phyloP scores from a whole-genome alignment of 1,139 yeast genomes.

The Candida frijolesensis region DNA sequence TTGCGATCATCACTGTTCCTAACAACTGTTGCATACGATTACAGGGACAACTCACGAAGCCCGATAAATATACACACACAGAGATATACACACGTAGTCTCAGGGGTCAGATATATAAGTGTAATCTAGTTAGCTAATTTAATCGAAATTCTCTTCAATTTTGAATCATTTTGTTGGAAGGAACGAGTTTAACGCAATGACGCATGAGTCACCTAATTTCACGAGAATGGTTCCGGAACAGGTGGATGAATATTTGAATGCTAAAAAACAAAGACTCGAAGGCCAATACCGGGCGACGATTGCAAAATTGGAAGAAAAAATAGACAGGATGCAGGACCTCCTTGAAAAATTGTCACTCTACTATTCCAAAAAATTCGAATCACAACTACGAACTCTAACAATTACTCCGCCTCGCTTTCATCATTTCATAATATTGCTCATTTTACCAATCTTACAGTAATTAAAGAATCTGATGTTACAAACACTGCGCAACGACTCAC shows the following conservation, averaged over 20 bases:
- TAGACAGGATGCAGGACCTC: slow-evolving; percentile 4
- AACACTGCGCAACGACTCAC: no score
- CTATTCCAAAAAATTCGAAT: not conserved
- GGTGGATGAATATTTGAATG: not conserved
- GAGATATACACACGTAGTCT: not conserved
- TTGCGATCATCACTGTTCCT: not conserved
- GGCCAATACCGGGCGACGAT: not conserved
- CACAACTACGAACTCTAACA: not conserved
- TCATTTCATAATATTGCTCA: no score
- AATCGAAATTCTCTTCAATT: not conserved
- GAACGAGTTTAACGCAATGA: not conserved
- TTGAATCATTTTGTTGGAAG: not conserved
- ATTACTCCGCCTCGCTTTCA: no score
- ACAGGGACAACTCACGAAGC: not conserved
- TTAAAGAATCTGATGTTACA: no score
- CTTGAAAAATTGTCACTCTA: not conserved
- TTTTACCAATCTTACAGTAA: no score
- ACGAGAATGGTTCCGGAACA: slow-evolving; percentile 3
- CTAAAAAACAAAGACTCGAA: slow-evolving; percentile 5
- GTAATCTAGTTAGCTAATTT: not conserved
- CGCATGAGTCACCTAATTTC: not conserved
- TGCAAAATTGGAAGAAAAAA: slow-evolving; percentile 5
- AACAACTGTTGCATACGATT: not conserved
- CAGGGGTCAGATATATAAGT: not conserved
- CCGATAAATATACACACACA: not conserved